Evolutionary conservation across 371 early-diverging fungal species (phyloP).

Genomic region (Saksenaea vasiformis): DNA sequence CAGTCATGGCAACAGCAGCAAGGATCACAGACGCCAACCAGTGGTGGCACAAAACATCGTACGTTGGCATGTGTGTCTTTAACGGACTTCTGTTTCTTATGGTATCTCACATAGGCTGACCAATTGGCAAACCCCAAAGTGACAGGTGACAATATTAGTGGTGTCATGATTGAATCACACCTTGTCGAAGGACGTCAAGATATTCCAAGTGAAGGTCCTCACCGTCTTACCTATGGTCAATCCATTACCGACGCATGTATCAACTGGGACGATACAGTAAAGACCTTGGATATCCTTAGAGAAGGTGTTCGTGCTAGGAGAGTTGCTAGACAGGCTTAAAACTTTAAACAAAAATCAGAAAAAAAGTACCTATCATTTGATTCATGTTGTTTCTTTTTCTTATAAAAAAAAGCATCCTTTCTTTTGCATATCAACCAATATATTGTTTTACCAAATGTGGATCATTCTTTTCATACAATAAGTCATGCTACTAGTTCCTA

Average conservation of each 20-base stretch:
- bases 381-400: no score
- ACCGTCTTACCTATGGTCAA: constrained; percentile 68
- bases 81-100: neutral
- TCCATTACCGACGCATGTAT: constrained; percentile 86
- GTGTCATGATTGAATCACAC: constrained; percentile 87
- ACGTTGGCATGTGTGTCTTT: neutral
- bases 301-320: constrained; percentile 72
- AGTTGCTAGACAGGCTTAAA: constrained; percentile 34
- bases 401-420: no score
- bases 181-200: constrained; percentile 79
- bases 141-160: constrained; percentile 67
- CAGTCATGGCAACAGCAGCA: constrained; percentile 87
- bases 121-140: constrained; percentile 42
- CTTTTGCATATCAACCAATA: no score
- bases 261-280: constrained; percentile 74
- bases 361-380: no score
- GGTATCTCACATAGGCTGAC: constrained; percentile 22
- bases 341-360: neutral
- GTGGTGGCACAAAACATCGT: constrained; percentile 75
- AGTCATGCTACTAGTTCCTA: no score
- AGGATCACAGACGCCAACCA: constrained; percentile 80
- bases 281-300: constrained; percentile 60
- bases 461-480: no score
- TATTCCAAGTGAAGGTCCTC: constrained; percentile 61
- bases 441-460: no score